phyloP scores from a whole-genome alignment of 228 moss, liverwort and hornwort genomes.

The Sphagnum magellanicum region DNA sequence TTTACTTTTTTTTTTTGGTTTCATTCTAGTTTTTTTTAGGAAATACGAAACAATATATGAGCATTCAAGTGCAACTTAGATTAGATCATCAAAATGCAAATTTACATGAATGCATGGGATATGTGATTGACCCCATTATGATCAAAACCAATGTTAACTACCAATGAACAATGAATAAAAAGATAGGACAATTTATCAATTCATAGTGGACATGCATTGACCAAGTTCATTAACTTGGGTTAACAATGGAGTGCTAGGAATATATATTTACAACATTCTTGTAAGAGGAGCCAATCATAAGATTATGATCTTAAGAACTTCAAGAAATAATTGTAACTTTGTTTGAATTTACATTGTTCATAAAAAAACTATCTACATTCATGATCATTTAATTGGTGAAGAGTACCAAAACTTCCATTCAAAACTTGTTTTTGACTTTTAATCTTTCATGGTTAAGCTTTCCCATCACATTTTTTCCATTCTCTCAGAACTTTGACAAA shows the following conservation, averaged over 20 bases:
- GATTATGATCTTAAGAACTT: constrained; percentile 74
- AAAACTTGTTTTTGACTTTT: constrained; percentile 80
- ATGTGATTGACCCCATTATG: too few relatives aligned
- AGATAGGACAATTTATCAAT: too few relatives aligned
- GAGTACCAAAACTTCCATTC: constrained; percentile 96
- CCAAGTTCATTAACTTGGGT: constrained; percentile 29
- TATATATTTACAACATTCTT: constrained; percentile 76
- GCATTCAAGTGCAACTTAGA: too few relatives aligned
- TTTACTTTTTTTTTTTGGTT: too few relatives aligned
- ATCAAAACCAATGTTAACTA: too few relatives aligned
- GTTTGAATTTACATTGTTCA: constrained; percentile 84
- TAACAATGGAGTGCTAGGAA: constrained; percentile 89
- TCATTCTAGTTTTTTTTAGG: too few relatives aligned
- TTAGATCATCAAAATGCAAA: too few relatives aligned
- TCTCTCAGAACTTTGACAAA: constrained; percentile 70
- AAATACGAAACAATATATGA: too few relatives aligned
- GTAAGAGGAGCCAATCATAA: constrained; percentile 72
- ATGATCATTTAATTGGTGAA: constrained; percentile 72
- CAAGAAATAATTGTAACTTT: constrained; percentile 84
- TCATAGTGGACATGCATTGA: too few relatives aligned
- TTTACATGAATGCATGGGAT: too few relatives aligned
- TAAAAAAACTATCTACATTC: constrained; percentile 88
- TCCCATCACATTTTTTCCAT: constrained; percentile 97
- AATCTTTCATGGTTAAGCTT: constrained; percentile 84
- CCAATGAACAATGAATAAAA: too few relatives aligned